phyloP scores from a whole-genome alignment of 305 asterid genomes.

The Solanum aculeatissimum region DNA sequence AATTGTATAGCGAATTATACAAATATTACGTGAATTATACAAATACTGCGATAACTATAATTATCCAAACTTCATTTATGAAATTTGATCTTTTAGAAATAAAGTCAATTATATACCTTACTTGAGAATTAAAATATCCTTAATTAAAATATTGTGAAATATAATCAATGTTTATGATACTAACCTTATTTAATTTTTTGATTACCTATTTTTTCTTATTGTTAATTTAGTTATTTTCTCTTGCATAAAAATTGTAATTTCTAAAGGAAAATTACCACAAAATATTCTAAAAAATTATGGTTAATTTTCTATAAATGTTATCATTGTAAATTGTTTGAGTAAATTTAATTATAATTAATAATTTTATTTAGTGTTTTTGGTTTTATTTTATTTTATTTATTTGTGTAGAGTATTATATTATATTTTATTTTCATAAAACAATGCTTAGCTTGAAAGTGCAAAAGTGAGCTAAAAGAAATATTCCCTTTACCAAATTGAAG shows the following conservation, averaged over 20 bases:
- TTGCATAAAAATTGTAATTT: neutral
- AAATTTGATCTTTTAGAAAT: too few species aligned
- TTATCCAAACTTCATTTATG: too few species aligned
- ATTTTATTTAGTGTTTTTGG: neutral
- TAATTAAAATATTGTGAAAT: too few species aligned
- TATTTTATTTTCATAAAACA: neutral
- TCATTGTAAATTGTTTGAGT: neutral
- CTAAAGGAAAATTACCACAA: too few species aligned
- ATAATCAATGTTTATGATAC: too few species aligned
- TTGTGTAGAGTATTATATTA: neutral
- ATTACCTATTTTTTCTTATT: neutral
- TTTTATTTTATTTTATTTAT: neutral
- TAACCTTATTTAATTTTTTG: too few species aligned
- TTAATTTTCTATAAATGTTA: neutral
- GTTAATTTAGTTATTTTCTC: neutral
- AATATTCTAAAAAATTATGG: too few species aligned
- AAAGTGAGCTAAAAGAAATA: neutral
- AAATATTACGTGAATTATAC: too few species aligned
- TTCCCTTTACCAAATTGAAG: neutral
- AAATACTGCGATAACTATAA: too few species aligned
- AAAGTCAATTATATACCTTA: neutral
- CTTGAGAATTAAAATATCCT: neutral
- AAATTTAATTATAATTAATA: neutral
- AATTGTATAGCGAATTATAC: too few species aligned
- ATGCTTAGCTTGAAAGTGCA: neutral